Conservation (phyloP, 2,329 filamentous ascomycete species). For the Cadophora gregata region DNA sequence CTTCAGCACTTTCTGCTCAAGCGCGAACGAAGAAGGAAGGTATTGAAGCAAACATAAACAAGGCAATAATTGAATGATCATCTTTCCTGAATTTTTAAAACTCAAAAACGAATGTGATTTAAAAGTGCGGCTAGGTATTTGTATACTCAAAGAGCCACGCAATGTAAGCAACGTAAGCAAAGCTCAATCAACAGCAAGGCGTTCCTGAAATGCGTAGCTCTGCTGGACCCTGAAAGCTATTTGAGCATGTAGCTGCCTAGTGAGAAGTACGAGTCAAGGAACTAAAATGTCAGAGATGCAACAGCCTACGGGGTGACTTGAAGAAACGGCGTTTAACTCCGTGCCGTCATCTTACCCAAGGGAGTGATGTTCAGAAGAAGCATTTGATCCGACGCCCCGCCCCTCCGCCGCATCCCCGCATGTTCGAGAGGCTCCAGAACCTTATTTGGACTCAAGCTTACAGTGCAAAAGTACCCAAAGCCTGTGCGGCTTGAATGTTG, state of each 20-base stretch:
- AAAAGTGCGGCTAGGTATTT: too few species aligned
- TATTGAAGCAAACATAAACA: neutral
- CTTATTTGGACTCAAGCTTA: neutral
- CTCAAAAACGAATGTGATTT: neutral
- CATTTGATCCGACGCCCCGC: neutral
- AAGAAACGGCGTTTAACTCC: neutral
- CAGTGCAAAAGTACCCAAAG: neutral
- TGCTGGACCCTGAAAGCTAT: neutral
- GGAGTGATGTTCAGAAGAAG: neutral
- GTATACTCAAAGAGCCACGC: too few species aligned
- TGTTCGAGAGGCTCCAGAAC: slow-evolving; percentile 1
- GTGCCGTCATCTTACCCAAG: neutral
- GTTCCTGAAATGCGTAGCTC: neutral
- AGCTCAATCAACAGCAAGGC: neutral
- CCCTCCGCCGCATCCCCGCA: neutral
- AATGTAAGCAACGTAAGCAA: too few species aligned
- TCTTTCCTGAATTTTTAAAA: neutral
- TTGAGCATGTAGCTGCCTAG: neutral
- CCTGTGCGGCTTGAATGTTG: neutral
- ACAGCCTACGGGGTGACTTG: too few species aligned
- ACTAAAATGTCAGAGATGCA: too few species aligned
- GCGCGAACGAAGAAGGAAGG: neutral
- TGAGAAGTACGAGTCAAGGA: neutral
- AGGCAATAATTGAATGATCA: neutral
- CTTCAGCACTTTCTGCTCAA: slow-evolving; percentile 24